Percentiles rank a stretch among this genome's conserved stretches.
Evolutionary conservation across 2,329 filamentous ascomycete species (phyloP).

Genomic region (Fusarium austroafricanum): DNA sequence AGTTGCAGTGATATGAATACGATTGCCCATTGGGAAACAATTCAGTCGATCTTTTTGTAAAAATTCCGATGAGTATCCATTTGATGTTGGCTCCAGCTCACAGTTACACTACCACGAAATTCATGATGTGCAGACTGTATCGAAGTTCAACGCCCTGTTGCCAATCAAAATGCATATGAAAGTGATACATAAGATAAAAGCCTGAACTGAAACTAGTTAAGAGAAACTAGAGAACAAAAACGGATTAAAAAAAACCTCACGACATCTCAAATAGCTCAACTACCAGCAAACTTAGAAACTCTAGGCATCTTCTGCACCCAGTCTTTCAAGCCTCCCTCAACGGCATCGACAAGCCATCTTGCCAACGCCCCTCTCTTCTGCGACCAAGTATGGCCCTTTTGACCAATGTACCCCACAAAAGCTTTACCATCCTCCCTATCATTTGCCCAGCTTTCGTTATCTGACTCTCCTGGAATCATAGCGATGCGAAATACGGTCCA

Average conservation of each 20-base stretch:
- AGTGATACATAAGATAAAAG: too few species aligned
- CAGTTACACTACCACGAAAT: too few species aligned
- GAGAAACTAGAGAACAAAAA: too few species aligned
- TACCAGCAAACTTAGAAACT: background rate
- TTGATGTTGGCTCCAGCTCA: too few species aligned
- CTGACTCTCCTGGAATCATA: conserved; percentile 43
- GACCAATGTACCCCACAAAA: conserved; percentile 37
- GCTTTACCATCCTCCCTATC: conserved; percentile 44
- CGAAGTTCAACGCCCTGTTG: too few species aligned
- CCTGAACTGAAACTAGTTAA: too few species aligned
- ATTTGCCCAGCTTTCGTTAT: conserved; percentile 44
- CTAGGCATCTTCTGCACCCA: background rate
- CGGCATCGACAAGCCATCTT: conserved; percentile 47
- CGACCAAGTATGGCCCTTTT: conserved; percentile 32
- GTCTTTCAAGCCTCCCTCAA: background rate
- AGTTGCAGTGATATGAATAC: background rate
- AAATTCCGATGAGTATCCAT: background rate
- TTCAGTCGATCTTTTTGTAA: accelerated
- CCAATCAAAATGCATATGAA: too few species aligned
- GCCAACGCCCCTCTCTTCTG: conserved; percentile 34
- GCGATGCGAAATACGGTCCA: conserved; percentile 48
- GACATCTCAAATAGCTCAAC: background rate
- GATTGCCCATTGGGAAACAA: accelerated
- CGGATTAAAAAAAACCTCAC: too few species aligned
- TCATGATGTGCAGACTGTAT: too few species aligned